Conservation (phyloP, 306 rosid species). For the Leucaena leucocephala region DNA sequence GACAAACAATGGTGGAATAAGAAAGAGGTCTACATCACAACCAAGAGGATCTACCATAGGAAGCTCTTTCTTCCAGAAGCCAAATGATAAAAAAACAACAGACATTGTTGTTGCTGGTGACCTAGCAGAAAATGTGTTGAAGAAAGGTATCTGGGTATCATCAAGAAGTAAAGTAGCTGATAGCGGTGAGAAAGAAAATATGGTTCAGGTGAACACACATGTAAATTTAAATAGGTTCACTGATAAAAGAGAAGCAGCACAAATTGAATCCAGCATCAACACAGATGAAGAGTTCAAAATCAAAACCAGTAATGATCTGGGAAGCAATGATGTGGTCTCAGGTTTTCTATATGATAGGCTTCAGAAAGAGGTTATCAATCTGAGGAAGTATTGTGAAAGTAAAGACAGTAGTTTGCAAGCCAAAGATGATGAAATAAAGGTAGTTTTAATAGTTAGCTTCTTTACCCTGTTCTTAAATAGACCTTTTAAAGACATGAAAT, state of each 20-base stretch:
- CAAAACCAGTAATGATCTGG: constrained; percentile 39
- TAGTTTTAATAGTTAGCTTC: constrained; percentile 26
- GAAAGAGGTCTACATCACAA: constrained; percentile 80
- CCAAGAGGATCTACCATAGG: constrained; percentile 59
- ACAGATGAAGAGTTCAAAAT: constrained; percentile 38
- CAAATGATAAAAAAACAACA: constrained; percentile 45
- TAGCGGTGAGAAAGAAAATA: constrained; percentile 68
- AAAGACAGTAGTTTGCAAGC: constrained; percentile 57
- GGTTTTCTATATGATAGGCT: constrained; percentile 89
- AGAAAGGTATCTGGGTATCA: constrained; percentile 66
- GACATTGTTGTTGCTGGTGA: constrained; percentile 44
- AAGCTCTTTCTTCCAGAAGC: constrained; percentile 53
- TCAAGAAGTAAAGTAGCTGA: constrained; percentile 73
- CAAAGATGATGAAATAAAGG: constrained; percentile 93
- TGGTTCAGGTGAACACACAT: constrained; percentile 37
- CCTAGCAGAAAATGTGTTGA: constrained; percentile 59
- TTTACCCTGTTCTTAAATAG: neutral
- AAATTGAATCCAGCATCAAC: constrained; percentile 32
- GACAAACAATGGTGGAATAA: constrained; percentile 59
- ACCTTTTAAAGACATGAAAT: constrained; percentile 31
- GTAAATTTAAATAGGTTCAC: constrained; percentile 22
- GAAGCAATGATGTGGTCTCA: constrained; percentile 66
- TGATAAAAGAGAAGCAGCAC: constrained; percentile 38
- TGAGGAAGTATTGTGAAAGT: constrained; percentile 67
- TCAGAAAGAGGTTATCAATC: constrained; percentile 78